Evolutionary conservation across 2,329 filamentous ascomycete genomes (phyloP).

Genomic region (Penicillium thymicola): DNA sequence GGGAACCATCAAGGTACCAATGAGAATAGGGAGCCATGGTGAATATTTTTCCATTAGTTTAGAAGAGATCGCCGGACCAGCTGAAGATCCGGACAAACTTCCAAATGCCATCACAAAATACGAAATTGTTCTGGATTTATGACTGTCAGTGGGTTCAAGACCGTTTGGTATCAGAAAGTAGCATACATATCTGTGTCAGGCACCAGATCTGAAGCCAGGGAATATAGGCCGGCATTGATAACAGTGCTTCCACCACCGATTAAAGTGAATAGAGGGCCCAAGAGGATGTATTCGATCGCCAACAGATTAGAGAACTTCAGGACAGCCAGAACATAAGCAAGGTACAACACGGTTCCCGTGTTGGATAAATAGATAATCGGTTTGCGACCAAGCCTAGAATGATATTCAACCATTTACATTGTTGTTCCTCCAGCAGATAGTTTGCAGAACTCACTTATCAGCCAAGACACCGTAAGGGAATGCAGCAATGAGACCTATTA

Average conservation of each 20-base stretch:
- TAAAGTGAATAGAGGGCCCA: neutral
- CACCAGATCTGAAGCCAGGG: neutral
- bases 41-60: neutral
- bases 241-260: neutral
- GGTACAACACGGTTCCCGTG: neutral
- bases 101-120: neutral
- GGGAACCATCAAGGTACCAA: neutral
- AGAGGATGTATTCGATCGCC: neutral
- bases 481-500: neutral
- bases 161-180: neutral
- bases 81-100: neutral
- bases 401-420: neutral
- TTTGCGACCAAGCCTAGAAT: neutral
- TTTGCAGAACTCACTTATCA: neutral
- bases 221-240: neutral
- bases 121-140: neutral
- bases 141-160: neutral
- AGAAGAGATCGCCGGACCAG: neutral
- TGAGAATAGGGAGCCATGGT: neutral
- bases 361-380: neutral
- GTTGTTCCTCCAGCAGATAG: neutral
- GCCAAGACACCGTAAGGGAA: neutral
- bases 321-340: neutral
- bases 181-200: neutral
- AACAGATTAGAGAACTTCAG: neutral